phyloP scores from a whole-genome alignment of 2,329 filamentous ascomycete species.

The Penicillium brasilianum region DNA sequence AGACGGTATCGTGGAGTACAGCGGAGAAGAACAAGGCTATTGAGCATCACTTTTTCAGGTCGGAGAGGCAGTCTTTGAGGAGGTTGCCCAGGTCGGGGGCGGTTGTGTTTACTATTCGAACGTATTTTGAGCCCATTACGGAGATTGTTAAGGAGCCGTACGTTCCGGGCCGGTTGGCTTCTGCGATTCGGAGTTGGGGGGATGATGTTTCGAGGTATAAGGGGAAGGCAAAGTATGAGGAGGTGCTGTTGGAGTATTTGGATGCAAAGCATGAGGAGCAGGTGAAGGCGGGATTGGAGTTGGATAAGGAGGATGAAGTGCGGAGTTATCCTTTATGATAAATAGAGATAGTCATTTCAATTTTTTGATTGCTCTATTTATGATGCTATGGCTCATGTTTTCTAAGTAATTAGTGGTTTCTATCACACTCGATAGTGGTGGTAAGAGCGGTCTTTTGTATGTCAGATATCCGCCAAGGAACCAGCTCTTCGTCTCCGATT shows the following conservation, averaged over 20 bases:
- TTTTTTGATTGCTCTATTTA: not conserved
- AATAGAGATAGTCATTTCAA: not conserved
- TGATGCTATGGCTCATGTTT: not conserved
- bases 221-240: constrained; percentile 73
- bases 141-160: constrained; percentile 72
- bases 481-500: constrained; percentile 34
- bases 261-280: constrained; percentile 77
- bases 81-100: constrained; percentile 63
- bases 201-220: constrained; percentile 79
- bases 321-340: constrained; percentile 64
- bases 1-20: constrained; percentile 71
- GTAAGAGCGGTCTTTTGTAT: not conserved
- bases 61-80: constrained; percentile 73
- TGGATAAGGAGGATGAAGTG: constrained; percentile 64
- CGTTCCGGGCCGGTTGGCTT: constrained; percentile 78
- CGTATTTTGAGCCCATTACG: constrained; percentile 75
- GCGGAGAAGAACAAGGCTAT: constrained; percentile 76
- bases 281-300: constrained; percentile 67
- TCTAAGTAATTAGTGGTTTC: not conserved
- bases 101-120: constrained; percentile 76
- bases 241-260: constrained; percentile 75
- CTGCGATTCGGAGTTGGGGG: constrained; percentile 80
- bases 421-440: not conserved
- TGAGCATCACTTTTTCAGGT: constrained; percentile 75
- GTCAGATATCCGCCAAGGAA: constrained; percentile 17